Evolutionary conservation across 2,329 filamentous ascomycete genomes (phyloP).

Genomic region (Penicillium nordicum): DNA sequence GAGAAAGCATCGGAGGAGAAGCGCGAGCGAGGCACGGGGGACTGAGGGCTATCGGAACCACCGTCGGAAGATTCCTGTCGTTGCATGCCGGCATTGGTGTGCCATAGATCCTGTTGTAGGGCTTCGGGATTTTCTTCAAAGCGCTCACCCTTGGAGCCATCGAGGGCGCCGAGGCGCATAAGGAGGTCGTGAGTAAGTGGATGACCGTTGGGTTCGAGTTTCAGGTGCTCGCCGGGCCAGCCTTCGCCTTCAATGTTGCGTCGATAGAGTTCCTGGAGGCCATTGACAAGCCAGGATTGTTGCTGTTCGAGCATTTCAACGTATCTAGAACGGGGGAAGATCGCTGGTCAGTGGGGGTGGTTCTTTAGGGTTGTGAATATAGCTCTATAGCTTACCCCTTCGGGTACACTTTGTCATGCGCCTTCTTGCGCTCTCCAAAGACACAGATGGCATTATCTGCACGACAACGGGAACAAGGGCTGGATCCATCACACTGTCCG

Average conservation of each 20-base stretch:
- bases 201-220: conserved; percentile 51
- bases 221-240: conserved; percentile 55
- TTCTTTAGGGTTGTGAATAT: neutral
- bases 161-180: conserved; percentile 56
- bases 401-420: conserved; percentile 65
- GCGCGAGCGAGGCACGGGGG: conserved; percentile 30
- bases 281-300: conserved; percentile 59
- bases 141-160: conserved; percentile 50
- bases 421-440: conserved; percentile 64
- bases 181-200: conserved; percentile 64
- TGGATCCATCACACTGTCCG: conserved; percentile 56
- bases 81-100: conserved; percentile 52
- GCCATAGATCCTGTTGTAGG: conserved; percentile 55
- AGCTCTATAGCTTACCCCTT: conserved; percentile 53
- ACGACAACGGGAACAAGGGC: conserved; percentile 60
- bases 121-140: conserved; percentile 59
- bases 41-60: conserved; percentile 55
- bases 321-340: conserved; percentile 43
- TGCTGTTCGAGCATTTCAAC: conserved; percentile 67
- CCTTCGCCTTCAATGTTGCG: conserved; percentile 50
- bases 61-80: conserved; percentile 56
- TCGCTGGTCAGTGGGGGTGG: conserved; percentile 6
- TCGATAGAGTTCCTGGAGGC: conserved; percentile 59
- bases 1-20: conserved; percentile 31
- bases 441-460: conserved; percentile 63